phyloP scores from a whole-genome alignment of 306 rosid species.

The Pachyrhizus erosus region DNA sequence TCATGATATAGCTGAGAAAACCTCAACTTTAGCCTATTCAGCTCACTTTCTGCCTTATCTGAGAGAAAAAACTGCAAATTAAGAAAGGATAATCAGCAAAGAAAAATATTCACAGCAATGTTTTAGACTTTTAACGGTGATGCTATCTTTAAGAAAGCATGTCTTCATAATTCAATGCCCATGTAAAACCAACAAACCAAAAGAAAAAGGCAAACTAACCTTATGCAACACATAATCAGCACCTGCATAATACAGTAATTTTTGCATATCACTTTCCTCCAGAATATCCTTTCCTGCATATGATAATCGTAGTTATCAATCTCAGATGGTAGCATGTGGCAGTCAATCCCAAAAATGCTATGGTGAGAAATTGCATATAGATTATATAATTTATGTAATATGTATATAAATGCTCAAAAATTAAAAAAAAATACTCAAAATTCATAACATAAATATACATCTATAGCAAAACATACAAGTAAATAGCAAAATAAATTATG shows the following conservation, averaged over 20 bases:
- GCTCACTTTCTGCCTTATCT: conserved; percentile 63
- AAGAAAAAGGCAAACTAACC: conserved; percentile 53
- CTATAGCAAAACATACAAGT: too few species aligned
- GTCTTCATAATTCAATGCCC: conserved; percentile 15
- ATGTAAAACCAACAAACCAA: conserved; percentile 18
- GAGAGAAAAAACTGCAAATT: conserved; percentile 72
- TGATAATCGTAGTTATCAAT: neutral
- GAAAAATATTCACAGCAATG: conserved; percentile 9
- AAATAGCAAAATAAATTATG: too few species aligned
- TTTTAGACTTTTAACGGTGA: conserved; percentile 6
- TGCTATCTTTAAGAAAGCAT: conserved; percentile 17
- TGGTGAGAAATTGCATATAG: too few species aligned
- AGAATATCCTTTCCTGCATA: conserved; percentile 80
- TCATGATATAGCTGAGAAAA: conserved; percentile 83
- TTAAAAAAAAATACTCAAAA: too few species aligned
- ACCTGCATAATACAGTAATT: conserved; percentile 68
- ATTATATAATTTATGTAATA: too few species aligned
- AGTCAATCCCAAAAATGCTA: neutral
- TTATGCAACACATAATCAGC: conserved; percentile 78
- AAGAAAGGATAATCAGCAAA: conserved; percentile 42
- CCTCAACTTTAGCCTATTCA: conserved; percentile 70
- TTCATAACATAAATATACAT: too few species aligned
- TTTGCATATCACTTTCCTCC: conserved; percentile 66
- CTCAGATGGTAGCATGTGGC: neutral
- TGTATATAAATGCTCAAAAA: too few species aligned